Percentiles rank a stretch among this genome's conserved stretches.
phyloP scores from a whole-genome alignment of 495 filamentous ascomycete genomes.

The Cairneyella variabilis region DNA sequence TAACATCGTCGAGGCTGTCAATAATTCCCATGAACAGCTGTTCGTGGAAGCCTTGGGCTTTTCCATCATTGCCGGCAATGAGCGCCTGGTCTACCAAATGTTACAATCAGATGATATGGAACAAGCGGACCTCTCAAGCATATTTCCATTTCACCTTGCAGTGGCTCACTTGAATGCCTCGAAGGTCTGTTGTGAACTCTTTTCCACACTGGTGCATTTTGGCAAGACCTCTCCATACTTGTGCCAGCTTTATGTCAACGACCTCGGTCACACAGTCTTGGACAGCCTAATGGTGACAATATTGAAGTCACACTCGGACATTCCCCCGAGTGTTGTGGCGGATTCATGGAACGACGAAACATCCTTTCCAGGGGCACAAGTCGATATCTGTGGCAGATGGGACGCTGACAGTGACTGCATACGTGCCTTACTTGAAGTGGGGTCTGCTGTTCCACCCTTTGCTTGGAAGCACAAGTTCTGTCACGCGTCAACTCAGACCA shows the following conservation, averaged over 20 bases:
- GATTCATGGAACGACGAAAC: conserved; percentile 42
- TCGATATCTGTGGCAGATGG: conserved; percentile 40
- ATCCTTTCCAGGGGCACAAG: conserved; percentile 34
- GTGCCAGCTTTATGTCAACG: conserved; percentile 26
- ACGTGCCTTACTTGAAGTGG: conserved; percentile 11
- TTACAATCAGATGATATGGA: too few relatives aligned
- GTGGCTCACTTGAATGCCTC: conserved; percentile 35
- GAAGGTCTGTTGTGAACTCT: conserved; percentile 33
- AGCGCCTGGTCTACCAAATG: conserved; percentile 18
- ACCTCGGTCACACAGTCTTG: conserved; percentile 38
- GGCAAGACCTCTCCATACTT: conserved; percentile 7
- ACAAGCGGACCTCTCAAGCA: too few relatives aligned
- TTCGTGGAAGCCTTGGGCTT: conserved; percentile 35
- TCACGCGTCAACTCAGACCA: conserved; percentile 35
- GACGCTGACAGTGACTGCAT: conserved; percentile 36
- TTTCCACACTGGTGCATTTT: conserved; percentile 12
- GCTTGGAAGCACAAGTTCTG: conserved; percentile 42
- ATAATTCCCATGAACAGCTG: conserved; percentile 25
- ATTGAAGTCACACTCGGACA: conserved; percentile 34
- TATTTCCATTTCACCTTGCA: conserved; percentile 40
- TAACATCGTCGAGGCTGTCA: conserved; percentile 25
- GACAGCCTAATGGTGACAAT: conserved; percentile 39
- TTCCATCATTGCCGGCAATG: conserved; percentile 36
- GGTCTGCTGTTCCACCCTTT: conserved; percentile 23
- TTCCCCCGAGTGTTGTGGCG: conserved; percentile 33